Percentiles rank a stretch among this genome's conserved stretches.
These are phyloP conservation scores for Geosmithia flava DNA, from an alignment of 2,329 filamentous ascomycete genomes.

Conservation along the genomic window DNA sequence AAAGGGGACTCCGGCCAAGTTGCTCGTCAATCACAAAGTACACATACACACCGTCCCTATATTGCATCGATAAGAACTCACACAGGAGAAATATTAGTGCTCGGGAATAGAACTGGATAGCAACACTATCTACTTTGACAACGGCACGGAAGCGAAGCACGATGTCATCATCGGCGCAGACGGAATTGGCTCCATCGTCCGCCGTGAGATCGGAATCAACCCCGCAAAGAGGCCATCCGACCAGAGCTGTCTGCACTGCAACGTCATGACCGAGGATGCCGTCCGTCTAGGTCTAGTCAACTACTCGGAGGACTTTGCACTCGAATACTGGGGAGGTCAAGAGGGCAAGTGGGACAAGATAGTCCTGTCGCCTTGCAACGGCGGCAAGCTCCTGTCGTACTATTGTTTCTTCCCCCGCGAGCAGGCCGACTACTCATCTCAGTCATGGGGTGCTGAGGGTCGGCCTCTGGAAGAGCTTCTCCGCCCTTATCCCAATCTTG, in stretches of 20 bases:
- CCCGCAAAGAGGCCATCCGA: conserved; percentile 47
- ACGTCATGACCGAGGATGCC: conserved; percentile 49
- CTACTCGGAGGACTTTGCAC: conserved; percentile 45
- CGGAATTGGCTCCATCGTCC: conserved; percentile 54
- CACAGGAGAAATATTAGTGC: conserved; percentile 19
- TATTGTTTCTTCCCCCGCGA: conserved; percentile 55
- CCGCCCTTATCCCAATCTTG: conserved; percentile 46
- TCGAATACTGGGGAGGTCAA: conserved; percentile 62
- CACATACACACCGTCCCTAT: not conserved
- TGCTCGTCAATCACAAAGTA: conserved; percentile 45
- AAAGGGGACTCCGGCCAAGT: conserved; percentile 35
- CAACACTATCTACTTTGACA: conserved; percentile 37
- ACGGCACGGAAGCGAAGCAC: conserved; percentile 35
- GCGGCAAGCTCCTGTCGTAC: conserved; percentile 51
- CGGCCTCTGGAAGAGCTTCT: conserved; percentile 45
- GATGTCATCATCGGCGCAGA: conserved; percentile 53
- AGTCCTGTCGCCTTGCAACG: conserved; percentile 56
- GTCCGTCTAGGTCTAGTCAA: conserved; percentile 47
- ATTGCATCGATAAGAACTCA: not conserved
- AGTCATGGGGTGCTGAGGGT: conserved; percentile 44
- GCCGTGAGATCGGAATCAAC: conserved; percentile 48
- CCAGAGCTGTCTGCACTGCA: conserved; percentile 51
- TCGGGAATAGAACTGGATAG: conserved; percentile 37
- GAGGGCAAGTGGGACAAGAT: conserved; percentile 56
- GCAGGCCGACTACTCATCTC: conserved; percentile 45